phyloP scores from a whole-genome alignment of 768 basidiomycete genomes.

The Lepiota venenata region DNA sequence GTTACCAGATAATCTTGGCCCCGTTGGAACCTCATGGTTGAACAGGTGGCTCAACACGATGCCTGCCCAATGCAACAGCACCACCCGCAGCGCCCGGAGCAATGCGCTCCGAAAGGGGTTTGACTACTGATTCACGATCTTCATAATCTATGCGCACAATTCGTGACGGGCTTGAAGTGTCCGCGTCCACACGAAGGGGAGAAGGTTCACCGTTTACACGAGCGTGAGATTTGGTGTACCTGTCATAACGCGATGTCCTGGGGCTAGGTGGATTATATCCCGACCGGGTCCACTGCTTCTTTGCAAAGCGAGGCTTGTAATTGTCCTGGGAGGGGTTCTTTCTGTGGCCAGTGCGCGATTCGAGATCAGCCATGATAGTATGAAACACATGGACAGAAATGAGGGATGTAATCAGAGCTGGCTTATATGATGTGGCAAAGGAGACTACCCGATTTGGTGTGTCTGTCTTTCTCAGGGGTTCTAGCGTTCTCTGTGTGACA shows the following conservation, averaged over 20 bases:
- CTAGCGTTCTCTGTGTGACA: background rate
- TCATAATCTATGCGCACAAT: background rate
- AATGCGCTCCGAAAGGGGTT: background rate
- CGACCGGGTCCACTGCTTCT: conserved; percentile 20
- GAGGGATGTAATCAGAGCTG: background rate
- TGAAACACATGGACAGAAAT: background rate
- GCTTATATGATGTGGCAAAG: background rate
- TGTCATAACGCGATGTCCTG: background rate
- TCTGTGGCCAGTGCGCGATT: conserved; percentile 18
- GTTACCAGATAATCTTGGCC: background rate
- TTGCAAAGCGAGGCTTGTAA: background rate
- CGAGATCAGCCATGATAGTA: conserved; percentile 17
- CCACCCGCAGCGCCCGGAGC: background rate
- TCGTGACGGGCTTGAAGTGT: background rate
- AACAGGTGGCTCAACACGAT: background rate
- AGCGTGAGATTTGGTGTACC: background rate
- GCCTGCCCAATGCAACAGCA: background rate
- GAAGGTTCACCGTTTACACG: background rate
- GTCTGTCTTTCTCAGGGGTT: background rate
- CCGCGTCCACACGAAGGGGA: background rate
- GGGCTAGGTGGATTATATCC: conserved; percentile 8
- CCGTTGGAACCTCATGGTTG: background rate
- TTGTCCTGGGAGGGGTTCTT: background rate
- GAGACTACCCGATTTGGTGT: background rate
- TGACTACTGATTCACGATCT: background rate